These are phyloP conservation scores for Cryptococcus maquisensis DNA, from an alignment of 1,284 basidiomycete species.

Conservation along the genomic window DNA sequence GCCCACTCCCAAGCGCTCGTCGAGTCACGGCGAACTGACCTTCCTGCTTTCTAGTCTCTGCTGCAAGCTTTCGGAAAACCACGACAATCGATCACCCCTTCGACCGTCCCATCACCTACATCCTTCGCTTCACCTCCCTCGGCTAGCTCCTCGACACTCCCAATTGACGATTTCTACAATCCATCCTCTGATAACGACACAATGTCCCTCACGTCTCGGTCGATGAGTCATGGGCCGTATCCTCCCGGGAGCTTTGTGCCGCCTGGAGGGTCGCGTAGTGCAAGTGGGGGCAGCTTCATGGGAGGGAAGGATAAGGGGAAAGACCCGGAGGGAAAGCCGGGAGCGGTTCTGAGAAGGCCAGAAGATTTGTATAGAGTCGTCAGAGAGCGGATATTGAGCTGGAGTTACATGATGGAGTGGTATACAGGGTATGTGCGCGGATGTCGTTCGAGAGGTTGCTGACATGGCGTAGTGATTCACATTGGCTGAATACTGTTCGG, in stretches of 20 bases:
- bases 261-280: constrained; percentile 4
- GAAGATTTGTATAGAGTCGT: constrained; percentile 41
- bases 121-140: constrained; percentile 7
- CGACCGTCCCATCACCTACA: constrained; percentile 3
- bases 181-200: background rate
- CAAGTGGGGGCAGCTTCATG: constrained; percentile 2
- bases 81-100: constrained; percentile 9
- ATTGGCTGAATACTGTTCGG: constrained; percentile 48
- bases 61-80: constrained; percentile 20
- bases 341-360: constrained; percentile 13
- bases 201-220: background rate
- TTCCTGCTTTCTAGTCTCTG: constrained; percentile 7
- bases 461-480: constrained; percentile 27
- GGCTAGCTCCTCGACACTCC: constrained; percentile 1
- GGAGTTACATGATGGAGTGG: constrained; percentile 47
- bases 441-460: background rate
- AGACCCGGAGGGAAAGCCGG: constrained; percentile 1
- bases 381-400: constrained; percentile 36
- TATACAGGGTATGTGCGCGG: constrained; percentile 40
- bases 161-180: background rate
- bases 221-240: background rate
- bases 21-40: background rate
- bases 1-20: background rate
- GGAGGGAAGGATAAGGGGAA: constrained; percentile 5
- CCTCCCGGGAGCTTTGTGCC: background rate